These are phyloP conservation scores for Chytriomyces confervae DNA, from an alignment of 192 early-diverging fungal species.

Conservation along the genomic window DNA sequence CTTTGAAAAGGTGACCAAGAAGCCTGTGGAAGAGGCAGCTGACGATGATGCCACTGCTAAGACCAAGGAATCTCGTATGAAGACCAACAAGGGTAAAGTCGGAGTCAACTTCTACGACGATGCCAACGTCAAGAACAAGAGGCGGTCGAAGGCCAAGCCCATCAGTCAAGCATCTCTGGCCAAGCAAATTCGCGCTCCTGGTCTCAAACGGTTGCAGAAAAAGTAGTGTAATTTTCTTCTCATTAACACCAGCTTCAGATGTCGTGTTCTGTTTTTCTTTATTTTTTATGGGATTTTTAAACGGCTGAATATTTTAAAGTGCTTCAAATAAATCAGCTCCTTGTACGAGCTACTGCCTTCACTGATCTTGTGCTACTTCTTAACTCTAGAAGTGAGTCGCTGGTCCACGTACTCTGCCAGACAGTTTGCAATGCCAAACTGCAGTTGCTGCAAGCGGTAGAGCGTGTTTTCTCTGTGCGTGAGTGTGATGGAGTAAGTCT, in stretches of 20 bases:
- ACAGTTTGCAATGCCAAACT: constrained; percentile 55
- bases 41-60: neutral
- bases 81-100: constrained; percentile 91
- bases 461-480: constrained; percentile 60
- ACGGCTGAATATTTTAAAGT: neutral
- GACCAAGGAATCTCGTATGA: constrained; percentile 77
- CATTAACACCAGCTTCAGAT: constrained; percentile 68
- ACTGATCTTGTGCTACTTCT: constrained; percentile 27
- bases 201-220: constrained; percentile 28
- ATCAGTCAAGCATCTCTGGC: constrained; percentile 33
- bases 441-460: constrained; percentile 52
- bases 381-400: constrained; percentile 28
- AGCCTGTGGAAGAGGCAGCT: neutral
- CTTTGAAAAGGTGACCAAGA: constrained; percentile 10
- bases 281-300: neutral
- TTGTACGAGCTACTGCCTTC: neutral
- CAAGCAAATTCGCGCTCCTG: constrained; percentile 33
- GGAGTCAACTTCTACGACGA: constrained; percentile 89
- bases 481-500: constrained; percentile 56
- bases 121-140: constrained; percentile 96
- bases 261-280: neutral
- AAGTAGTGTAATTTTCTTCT: constrained; percentile 5
- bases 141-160: constrained; percentile 71
- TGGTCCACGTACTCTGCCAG: constrained; percentile 46
- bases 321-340: neutral